Percentiles rank a stretch among this genome's conserved stretches.
phyloP scores from a whole-genome alignment of 1,139 yeast genomes.

The Yamadazyma atlantica region DNA sequence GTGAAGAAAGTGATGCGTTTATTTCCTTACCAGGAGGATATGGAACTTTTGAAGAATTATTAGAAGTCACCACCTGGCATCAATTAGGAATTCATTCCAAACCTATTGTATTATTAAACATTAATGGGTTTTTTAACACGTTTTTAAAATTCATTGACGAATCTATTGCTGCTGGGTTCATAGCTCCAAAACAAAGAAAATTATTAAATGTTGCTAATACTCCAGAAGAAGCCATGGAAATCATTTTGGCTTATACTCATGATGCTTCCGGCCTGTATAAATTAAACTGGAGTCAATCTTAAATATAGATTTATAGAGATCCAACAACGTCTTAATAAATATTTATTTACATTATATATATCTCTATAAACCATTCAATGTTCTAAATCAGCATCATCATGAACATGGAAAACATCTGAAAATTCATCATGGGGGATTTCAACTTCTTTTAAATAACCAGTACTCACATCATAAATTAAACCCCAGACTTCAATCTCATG shows the following conservation, averaged over 20 bases:
- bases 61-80: conserved; percentile 87
- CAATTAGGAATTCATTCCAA: conserved; percentile 83
- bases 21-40: conserved; percentile 92
- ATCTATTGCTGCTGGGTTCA: conserved; percentile 64
- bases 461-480: conserved; percentile 78
- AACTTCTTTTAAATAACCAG: conserved; percentile 64
- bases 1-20: conserved; percentile 81
- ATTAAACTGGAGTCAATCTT: conserved; percentile 61
- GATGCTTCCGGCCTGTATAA: conserved; percentile 71
- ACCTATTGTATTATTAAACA: conserved; percentile 76
- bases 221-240: conserved; percentile 61
- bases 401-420: conserved; percentile 50
- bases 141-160: conserved; percentile 59
- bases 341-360: not conserved
- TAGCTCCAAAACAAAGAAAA: conserved; percentile 63
- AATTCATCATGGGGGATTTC: conserved; percentile 55
- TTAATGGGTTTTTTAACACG: conserved; percentile 77
- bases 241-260: conserved; percentile 59
- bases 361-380: conserved; percentile 9
- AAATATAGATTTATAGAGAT: conserved; percentile 6
- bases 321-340: not conserved
- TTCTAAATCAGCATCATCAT: conserved; percentile 34
- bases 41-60: conserved; percentile 86
- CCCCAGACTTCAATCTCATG: conserved; percentile 90
- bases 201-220: conserved; percentile 70